Percentiles rank a stretch among this genome's conserved stretches.
phyloP scores from a whole-genome alignment of 371 early-diverging fungal genomes.

The Batrachochytrium dendrobatidis region DNA sequence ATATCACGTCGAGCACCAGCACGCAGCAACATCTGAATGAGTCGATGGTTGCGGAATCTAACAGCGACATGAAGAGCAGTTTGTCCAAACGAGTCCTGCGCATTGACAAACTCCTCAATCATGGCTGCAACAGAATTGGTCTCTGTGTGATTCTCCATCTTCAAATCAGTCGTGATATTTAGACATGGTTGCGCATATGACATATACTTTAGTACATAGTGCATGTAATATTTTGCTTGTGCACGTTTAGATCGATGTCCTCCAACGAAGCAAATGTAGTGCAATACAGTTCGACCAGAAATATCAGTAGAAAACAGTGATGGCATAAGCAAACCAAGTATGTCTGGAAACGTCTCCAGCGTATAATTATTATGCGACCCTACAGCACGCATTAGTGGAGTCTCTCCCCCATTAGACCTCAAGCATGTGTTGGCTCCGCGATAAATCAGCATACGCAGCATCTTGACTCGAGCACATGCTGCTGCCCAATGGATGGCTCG shows the following conservation, averaged over 20 bases:
- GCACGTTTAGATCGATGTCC: slow-evolving; percentile 57
- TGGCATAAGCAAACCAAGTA: slow-evolving; percentile 64
- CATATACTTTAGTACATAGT: slow-evolving; percentile 60
- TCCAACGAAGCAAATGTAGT: slow-evolving; percentile 72
- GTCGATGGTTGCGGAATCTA: slow-evolving; percentile 54
- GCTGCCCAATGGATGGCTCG: slow-evolving; percentile 94
- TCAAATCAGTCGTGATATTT: background rate
- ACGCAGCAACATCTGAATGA: slow-evolving; percentile 61
- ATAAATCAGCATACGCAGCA: slow-evolving; percentile 61
- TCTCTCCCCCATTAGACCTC: slow-evolving; percentile 59
- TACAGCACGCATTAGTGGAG: slow-evolving; percentile 82
- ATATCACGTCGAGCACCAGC: slow-evolving; percentile 72
- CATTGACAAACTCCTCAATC: slow-evolving; percentile 63
- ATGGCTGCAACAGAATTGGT: slow-evolving; percentile 36
- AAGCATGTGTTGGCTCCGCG: slow-evolving; percentile 66
- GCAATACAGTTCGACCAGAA: slow-evolving; percentile 76
- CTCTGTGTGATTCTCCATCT: background rate
- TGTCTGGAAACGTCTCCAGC: slow-evolving; percentile 60
- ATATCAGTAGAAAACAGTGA: slow-evolving; percentile 74
- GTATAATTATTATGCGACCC: slow-evolving; percentile 73
- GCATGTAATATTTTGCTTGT: slow-evolving; percentile 78
- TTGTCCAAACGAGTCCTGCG: slow-evolving; percentile 77
- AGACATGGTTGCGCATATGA: slow-evolving; percentile 35
- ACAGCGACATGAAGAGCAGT: slow-evolving; percentile 83
- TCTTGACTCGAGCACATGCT: slow-evolving; percentile 66